Base-by-base conservation (phyloP, 805 yeast species). In the Danielozyma ontarioensis region DNA sequence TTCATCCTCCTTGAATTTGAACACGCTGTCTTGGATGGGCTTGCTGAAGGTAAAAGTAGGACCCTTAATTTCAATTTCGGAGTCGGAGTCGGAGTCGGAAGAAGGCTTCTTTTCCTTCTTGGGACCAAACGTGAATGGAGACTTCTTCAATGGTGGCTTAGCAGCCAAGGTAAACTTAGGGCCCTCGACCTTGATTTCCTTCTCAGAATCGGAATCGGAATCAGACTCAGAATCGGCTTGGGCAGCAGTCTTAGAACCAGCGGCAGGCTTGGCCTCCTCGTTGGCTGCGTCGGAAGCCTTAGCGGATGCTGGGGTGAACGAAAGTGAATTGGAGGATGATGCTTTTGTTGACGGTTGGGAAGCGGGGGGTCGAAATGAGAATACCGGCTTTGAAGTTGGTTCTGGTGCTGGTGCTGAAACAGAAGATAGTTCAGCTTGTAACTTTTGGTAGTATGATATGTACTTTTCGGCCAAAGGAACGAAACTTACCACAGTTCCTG, bases 41-140 rank as follows among this genome's bases (percentile, higher is more conserved):
- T 64, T 64, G 38, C 53, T 55, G 45, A 66, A 64, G 3, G 53
- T 70, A 52, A 85, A 85, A 11, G 67, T 57, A 14, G 95, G 94
- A 1, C 94, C 94, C 54, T 83, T 75, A 18, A 82, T 72, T 50
- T 78, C 80, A 17, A 79, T 57, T 24, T 78, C 83, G 14, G 78
- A 77, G 22, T 78, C 84, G 1, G 75, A 67, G 28, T 74, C 80
- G 1, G 72, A 62, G 33, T 71, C 78, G 3, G 71, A 62, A 26
- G 46, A 52, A 8, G 45, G 45, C 24, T 41, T 38, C 30, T 51
- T 51, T 27, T 50, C 44, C 18, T 52, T 50, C 31, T 59, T 55
- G 4, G 62, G 56, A 6, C 62, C 62, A 39, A 64, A 64, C 11
- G 68, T 39, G 28, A 66, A 64, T 2, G 67, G 64, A 0, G 70